These are phyloP conservation scores for Bruguiera gymnorhiza DNA, from an alignment of 345 rosid species.

Conservation along the genomic window DNA sequence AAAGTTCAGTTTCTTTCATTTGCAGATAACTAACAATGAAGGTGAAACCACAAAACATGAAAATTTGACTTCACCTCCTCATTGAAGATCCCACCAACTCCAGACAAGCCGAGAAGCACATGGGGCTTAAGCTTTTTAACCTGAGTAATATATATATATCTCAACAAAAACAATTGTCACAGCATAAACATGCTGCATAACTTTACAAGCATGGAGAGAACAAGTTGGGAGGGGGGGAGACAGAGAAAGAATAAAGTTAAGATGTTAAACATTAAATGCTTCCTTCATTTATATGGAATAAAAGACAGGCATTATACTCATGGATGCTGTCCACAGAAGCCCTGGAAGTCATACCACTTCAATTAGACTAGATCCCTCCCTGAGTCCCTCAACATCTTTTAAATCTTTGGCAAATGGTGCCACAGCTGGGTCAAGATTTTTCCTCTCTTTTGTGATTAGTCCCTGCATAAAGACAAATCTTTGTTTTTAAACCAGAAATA, in stretches of 20 bases:
- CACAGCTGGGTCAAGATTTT: slow-evolving; percentile 80
- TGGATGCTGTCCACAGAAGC: slow-evolving; percentile 14
- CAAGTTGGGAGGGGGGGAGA: too few species aligned
- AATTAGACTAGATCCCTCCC: slow-evolving; percentile 74
- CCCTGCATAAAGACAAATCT: slow-evolving; percentile 51
- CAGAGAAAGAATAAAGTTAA: too few species aligned
- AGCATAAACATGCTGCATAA: not conserved
- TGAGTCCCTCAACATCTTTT: slow-evolving; percentile 56
- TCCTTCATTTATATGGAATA: slow-evolving; percentile 1
- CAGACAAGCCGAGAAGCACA: slow-evolving; percentile 98
- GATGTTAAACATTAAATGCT: not conserved
- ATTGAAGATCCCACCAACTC: slow-evolving; percentile 89
- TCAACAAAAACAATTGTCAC: slow-evolving; percentile 20
- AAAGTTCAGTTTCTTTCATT: not conserved
- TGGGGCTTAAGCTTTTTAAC: slow-evolving; percentile 81
- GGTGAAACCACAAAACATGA: slow-evolving; percentile 1
- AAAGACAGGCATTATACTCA: slow-evolving; percentile 11
- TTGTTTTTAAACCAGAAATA: not conserved
- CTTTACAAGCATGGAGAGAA: slow-evolving; percentile 1
- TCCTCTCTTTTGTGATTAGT: slow-evolving; percentile 85
- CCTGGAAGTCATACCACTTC: slow-evolving; percentile 73
- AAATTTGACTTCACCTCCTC: slow-evolving; percentile 59
- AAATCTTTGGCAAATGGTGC: slow-evolving; percentile 78
- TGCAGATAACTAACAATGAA: not conserved
- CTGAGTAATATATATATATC: slow-evolving; percentile 38